These are phyloP conservation scores for rapeseed (Brassica napus) DNA, from an alignment of 345 rosid genomes.

Conservation along the genomic window DNA sequence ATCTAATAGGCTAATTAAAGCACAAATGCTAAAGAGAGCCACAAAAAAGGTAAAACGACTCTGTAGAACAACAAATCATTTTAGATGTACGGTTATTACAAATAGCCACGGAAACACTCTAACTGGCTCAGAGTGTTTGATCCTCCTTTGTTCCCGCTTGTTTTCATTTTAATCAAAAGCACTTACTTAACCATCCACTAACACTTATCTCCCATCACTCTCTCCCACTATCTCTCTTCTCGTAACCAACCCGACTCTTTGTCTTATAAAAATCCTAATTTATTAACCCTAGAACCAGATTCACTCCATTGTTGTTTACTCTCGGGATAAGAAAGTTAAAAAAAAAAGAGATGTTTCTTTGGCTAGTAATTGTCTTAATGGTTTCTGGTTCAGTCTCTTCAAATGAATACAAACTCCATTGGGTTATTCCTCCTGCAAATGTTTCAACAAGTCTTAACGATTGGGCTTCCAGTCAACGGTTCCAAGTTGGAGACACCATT, in stretches of 20 bases:
- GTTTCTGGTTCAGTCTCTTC: not conserved
- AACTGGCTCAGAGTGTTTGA: not conserved
- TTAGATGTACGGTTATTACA: not conserved
- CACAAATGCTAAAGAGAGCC: too few relatives aligned
- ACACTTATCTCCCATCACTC: not conserved
- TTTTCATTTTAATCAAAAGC: not conserved
- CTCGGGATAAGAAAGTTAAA: not conserved
- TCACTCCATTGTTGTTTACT: not conserved
- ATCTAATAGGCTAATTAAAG: too few relatives aligned
- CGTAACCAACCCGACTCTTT: constrained; percentile 4
- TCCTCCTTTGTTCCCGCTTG: not conserved
- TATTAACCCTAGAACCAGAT: not conserved
- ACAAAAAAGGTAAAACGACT: too few relatives aligned
- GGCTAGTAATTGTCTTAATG: constrained; percentile 2
- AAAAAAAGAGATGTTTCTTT: not conserved
- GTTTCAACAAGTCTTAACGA: not conserved
- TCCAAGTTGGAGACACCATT: constrained; percentile 2
- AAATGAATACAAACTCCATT: constrained; percentile 1
- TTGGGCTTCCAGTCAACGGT: not conserved
- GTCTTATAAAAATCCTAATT: not conserved
- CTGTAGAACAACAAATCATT: not conserved
- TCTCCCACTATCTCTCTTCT: not conserved
- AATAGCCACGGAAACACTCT: not conserved
- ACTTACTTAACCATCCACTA: not conserved
- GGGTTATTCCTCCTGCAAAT: not conserved